Evolutionary conservation across 768 basidiomycete genomes (phyloP).

Genomic region (Coprinellus micaceus): DNA sequence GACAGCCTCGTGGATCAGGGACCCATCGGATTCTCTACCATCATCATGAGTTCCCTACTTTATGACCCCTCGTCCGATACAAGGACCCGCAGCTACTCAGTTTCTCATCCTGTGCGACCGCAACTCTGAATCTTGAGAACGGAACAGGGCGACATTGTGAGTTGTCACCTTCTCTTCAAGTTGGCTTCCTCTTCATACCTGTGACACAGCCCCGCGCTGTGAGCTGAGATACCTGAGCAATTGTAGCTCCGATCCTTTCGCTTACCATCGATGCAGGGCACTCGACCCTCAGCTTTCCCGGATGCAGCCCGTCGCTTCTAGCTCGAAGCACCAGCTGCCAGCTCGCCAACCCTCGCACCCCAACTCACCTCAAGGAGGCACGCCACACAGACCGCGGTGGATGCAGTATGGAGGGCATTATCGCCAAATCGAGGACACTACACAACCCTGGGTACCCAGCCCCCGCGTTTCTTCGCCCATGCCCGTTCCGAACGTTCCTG

Average conservation of each 20-base stretch:
- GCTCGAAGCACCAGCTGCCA: not conserved
- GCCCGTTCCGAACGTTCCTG: constrained; percentile 19
- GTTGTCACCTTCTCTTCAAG: not conserved
- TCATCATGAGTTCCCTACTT: not conserved
- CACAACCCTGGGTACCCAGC: constrained; percentile 26
- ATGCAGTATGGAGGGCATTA: constrained; percentile 29
- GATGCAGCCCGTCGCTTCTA: not conserved
- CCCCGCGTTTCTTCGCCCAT: constrained; percentile 17
- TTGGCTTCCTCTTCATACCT: too few species aligned
- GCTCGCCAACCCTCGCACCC: too few species aligned
- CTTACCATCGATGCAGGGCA: not conserved
- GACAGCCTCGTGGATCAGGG: not conserved
- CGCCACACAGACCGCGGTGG: not conserved
- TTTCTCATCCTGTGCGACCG: too few species aligned
- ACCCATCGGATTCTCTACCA: not conserved
- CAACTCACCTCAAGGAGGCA: not conserved
- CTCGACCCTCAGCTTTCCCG: not conserved
- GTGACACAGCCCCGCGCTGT: too few species aligned
- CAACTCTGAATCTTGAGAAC: not conserved
- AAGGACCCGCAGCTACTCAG: not conserved
- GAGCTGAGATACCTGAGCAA: not conserved
- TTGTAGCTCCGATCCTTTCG: not conserved
- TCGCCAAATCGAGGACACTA: constrained; percentile 20
- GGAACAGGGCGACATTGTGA: not conserved
- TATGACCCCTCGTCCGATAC: not conserved